These are phyloP conservation scores for Aspergillus sclerotialis DNA, from an alignment of 2,329 filamentous ascomycete genomes.

Conservation along the genomic window DNA sequence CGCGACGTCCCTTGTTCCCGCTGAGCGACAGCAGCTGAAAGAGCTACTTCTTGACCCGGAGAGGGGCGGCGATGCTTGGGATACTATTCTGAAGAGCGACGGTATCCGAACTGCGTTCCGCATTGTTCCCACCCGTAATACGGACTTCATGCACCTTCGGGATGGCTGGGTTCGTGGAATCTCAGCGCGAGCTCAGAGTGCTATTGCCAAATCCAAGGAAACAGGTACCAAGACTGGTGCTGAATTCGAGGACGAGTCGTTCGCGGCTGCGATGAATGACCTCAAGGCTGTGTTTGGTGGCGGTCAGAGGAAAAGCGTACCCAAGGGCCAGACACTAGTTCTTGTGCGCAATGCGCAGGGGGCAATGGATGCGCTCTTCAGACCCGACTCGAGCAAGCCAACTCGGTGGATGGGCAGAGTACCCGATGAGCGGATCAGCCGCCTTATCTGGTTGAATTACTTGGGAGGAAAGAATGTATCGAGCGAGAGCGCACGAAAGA, in stretches of 20 bases:
- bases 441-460: slow-evolving; percentile 84
- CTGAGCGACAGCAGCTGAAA: slow-evolving; percentile 70
- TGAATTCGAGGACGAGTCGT: slow-evolving; percentile 64
- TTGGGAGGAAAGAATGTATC: slow-evolving; percentile 80
- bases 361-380: slow-evolving; percentile 59
- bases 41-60: slow-evolving; percentile 61
- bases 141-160: slow-evolving; percentile 85
- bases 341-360: slow-evolving; percentile 62
- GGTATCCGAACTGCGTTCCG: slow-evolving; percentile 71
- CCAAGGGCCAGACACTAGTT: slow-evolving; percentile 72
- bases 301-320: slow-evolving; percentile 58
- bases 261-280: slow-evolving; percentile 65
- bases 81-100: slow-evolving; percentile 57
- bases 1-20: slow-evolving; percentile 75
- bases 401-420: slow-evolving; percentile 62
- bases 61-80: slow-evolving; percentile 68
- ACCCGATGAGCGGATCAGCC: slow-evolving; percentile 69
- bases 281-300: slow-evolving; percentile 81
- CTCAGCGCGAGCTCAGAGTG: slow-evolving; percentile 60
- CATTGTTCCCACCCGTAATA: slow-evolving; percentile 85
- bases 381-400: slow-evolving; percentile 41
- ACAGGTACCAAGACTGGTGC: slow-evolving; percentile 11
- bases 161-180: slow-evolving; percentile 88
- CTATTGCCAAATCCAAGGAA: slow-evolving; percentile 42
- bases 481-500: slow-evolving; percentile 72